Percentiles rank a stretch among this genome's conserved stretches.
Conservation (phyloP, 148 eudicot genomes). For the Rhododendron simsii region DNA sequence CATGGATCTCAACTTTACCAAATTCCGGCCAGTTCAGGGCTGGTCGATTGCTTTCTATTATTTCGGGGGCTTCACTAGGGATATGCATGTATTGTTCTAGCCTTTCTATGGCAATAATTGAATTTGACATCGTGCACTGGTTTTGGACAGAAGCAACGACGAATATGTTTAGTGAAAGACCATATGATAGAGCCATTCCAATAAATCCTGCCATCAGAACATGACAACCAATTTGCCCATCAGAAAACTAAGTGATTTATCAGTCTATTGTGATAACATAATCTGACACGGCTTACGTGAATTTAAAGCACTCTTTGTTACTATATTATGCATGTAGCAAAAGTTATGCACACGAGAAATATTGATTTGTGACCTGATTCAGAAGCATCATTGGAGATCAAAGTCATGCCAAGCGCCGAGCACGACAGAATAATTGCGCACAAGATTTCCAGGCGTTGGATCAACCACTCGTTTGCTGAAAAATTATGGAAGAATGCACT, state of each 20-base stretch:
- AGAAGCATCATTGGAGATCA: slow-evolving; percentile 32
- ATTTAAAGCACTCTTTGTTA: neutral
- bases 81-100: slow-evolving; percentile 77
- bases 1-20: slow-evolving; percentile 70
- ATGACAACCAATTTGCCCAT: neutral
- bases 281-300: neutral
- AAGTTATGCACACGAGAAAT: neutral
- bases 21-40: slow-evolving; percentile 60
- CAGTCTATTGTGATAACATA: neutral
- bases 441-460: slow-evolving; percentile 50
- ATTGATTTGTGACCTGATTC: slow-evolving; percentile 28
- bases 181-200: slow-evolving; percentile 87
- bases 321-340: neutral
- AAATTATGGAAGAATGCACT: slow-evolving; percentile 47
- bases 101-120: slow-evolving; percentile 73
- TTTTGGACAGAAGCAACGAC: slow-evolving; percentile 62
- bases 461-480: slow-evolving; percentile 58
- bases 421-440: slow-evolving; percentile 41
- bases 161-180: slow-evolving; percentile 63
- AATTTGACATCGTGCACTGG: slow-evolving; percentile 62
- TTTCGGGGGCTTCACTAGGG: slow-evolving; percentile 76
- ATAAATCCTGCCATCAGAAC: slow-evolving; percentile 55
- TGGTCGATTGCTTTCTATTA: slow-evolving; percentile 57
- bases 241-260: slow-evolving; percentile 10
- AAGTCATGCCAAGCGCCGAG: slow-evolving; percentile 40